phyloP scores from a whole-genome alignment of 768 basidiomycete genomes.

The Auricularia sp. region DNA sequence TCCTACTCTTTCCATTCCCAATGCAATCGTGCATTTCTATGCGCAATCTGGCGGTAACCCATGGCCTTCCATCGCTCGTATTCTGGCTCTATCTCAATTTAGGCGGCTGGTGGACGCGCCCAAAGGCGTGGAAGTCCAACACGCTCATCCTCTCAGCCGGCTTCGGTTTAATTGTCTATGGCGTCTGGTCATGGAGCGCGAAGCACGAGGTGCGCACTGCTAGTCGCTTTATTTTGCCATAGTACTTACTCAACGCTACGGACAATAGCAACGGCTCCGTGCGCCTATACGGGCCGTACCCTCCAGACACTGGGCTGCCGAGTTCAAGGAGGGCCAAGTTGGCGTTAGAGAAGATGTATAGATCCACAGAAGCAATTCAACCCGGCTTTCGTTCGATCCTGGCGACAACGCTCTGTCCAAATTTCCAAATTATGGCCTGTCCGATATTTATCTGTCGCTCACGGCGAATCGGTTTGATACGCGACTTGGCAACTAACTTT shows the following conservation, averaged over 20 bases:
- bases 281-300: constrained; percentile 65
- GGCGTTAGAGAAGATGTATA: background rate
- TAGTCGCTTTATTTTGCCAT: background rate
- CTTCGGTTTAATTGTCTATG: constrained; percentile 55
- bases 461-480: too few relatives aligned
- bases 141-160: constrained; percentile 65
- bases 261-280: constrained; percentile 40
- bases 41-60: too few relatives aligned
- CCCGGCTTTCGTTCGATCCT: background rate
- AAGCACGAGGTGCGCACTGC: constrained; percentile 57
- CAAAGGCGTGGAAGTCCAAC: constrained; percentile 81
- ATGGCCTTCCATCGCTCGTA: too few relatives aligned
- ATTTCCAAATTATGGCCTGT: too few relatives aligned
- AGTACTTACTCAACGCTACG: constrained; percentile 17
- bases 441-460: too few relatives aligned
- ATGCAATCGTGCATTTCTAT: too few relatives aligned
- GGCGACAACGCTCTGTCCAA: too few relatives aligned
- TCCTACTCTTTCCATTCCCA: too few relatives aligned
- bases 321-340: background rate
- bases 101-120: constrained; percentile 96
- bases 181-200: constrained; percentile 63
- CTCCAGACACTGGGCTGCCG: constrained; percentile 40
- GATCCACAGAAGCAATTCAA: background rate
- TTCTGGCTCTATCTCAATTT: background rate
- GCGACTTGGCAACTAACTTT: too few relatives aligned